phyloP scores from a whole-genome alignment of 805 yeast genomes.

The Torulaspora quercuum region DNA sequence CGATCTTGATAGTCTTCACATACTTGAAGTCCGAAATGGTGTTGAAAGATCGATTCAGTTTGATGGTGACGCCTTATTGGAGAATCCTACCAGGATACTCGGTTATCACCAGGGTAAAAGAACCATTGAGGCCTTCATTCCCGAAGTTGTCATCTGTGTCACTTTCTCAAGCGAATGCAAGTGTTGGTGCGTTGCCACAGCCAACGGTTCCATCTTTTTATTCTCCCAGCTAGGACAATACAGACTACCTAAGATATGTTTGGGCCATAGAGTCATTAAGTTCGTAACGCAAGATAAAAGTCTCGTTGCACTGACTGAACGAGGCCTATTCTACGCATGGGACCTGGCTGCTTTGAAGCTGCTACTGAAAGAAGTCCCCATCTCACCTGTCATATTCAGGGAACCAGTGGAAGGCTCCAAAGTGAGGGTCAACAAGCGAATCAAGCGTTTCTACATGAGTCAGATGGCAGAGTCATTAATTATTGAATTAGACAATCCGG shows the following conservation, averaged over 20 bases:
- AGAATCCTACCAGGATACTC: constrained; percentile 39
- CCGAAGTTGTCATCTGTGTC: constrained; percentile 38
- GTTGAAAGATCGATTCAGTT: constrained; percentile 38
- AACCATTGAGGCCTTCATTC: constrained; percentile 43
- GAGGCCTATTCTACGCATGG: constrained; percentile 49
- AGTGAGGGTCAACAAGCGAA: constrained; percentile 30
- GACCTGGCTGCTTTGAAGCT: constrained; percentile 20
- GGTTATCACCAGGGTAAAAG: constrained; percentile 38
- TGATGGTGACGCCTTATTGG: constrained; percentile 35
- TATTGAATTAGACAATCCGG: constrained; percentile 20
- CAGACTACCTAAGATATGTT: constrained; percentile 41
- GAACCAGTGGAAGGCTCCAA: constrained; percentile 27
- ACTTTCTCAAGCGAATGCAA: constrained; percentile 48
- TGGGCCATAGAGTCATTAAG: constrained; percentile 50
- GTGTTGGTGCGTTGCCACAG: constrained; percentile 45
- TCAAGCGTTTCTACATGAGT: constrained; percentile 16
- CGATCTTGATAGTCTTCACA: constrained; percentile 30
- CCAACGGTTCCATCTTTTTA: constrained; percentile 38
- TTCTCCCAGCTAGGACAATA: constrained; percentile 36
- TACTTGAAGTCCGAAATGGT: constrained; percentile 36
- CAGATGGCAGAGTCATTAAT: constrained; percentile 13
- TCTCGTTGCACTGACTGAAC: constrained; percentile 56
- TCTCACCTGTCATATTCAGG: constrained; percentile 29
- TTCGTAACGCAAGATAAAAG: constrained; percentile 38
- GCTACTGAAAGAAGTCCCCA: constrained; percentile 28